phyloP scores from a whole-genome alignment of 2,329 filamentous ascomycete species.

The Amauroascus verrucosus region DNA sequence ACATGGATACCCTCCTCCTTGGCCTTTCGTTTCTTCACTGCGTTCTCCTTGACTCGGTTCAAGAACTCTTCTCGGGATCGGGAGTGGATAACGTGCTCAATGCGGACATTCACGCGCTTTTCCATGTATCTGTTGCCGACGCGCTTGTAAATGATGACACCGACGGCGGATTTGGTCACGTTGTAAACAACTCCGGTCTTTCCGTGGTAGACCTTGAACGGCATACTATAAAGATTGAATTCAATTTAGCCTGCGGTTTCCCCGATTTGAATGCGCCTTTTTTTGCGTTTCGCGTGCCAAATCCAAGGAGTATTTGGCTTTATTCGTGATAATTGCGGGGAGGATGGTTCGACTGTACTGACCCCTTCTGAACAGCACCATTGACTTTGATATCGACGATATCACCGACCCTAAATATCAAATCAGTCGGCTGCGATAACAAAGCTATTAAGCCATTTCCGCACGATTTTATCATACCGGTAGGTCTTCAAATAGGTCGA shows the following conservation, averaged over 20 bases:
- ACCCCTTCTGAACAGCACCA: constrained; percentile 97
- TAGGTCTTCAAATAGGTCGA: constrained; percentile 92
- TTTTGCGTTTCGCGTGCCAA: neutral
- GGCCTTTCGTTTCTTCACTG: constrained; percentile 81
- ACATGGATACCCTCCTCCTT: constrained; percentile 80
- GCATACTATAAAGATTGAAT: constrained; percentile 56
- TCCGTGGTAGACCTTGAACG: constrained; percentile 98
- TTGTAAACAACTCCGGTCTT: constrained; percentile 99
- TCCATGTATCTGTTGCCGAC: constrained; percentile 99
- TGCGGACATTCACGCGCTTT: constrained; percentile 98
- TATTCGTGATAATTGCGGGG: neutral
- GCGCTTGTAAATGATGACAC: constrained; percentile 99
- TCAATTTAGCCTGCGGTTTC: constrained; percentile 14
- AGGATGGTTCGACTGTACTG: constrained; percentile 36
- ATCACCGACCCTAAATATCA: constrained; percentile 66
- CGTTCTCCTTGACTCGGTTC: constrained; percentile 92
- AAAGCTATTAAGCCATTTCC: constrained; percentile 14
- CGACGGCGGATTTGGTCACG: constrained; percentile 95
- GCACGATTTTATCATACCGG: constrained; percentile 49
- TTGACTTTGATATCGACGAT: constrained; percentile 99
- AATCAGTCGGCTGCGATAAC: constrained; percentile 18
- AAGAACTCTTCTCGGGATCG: constrained; percentile 96
- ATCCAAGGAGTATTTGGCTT: neutral
- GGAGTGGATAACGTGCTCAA: constrained; percentile 93
- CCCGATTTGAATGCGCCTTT: neutral